A percentile compares a stretch with the other conserved stretches of the same genome.
Evolutionary conservation across 1,284 basidiomycete species (phyloP).

Genomic region (Ceratobasidium sp.): DNA sequence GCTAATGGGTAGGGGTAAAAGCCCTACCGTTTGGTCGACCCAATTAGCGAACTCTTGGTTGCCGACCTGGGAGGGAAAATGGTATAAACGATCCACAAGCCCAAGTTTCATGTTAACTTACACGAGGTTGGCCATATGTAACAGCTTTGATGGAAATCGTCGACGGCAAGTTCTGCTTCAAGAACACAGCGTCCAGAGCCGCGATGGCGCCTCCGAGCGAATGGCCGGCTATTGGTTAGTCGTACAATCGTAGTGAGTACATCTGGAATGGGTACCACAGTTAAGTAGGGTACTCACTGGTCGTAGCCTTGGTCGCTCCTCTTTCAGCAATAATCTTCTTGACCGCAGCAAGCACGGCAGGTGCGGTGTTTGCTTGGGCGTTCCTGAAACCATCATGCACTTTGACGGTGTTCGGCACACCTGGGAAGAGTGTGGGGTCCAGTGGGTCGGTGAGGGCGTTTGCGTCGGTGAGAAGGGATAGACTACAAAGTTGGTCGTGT

Average conservation of each 20-base stretch:
- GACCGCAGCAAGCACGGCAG: slow-evolving; percentile 65
- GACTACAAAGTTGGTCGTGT: slow-evolving; percentile 55
- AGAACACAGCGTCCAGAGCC: slow-evolving; percentile 65
- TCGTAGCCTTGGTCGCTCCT: slow-evolving; percentile 61
- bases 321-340: slow-evolving; percentile 60
- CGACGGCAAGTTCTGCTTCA: slow-evolving; percentile 62
- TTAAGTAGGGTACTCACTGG: slow-evolving; percentile 61
- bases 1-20: background rate
- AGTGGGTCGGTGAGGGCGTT: slow-evolving; percentile 61
- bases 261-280: slow-evolving; percentile 71
- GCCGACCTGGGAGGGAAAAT: slow-evolving; percentile 62
- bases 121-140: slow-evolving; percentile 71
- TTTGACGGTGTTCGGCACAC: slow-evolving; percentile 62
- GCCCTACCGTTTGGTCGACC: background rate
- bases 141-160: slow-evolving; percentile 60
- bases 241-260: slow-evolving; percentile 58
- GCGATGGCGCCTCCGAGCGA: slow-evolving; percentile 66
- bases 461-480: slow-evolving; percentile 67
- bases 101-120: slow-evolving; percentile 50
- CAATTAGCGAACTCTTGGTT: slow-evolving; percentile 61
- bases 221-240: too few relatives aligned
- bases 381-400: slow-evolving; percentile 71
- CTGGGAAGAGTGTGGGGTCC: slow-evolving; percentile 70
- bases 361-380: slow-evolving; percentile 69
- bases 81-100: background rate